These are phyloP conservation scores for Fusarium ramigenum DNA, from an alignment of 2,329 filamentous ascomycete genomes.

Conservation along the genomic window DNA sequence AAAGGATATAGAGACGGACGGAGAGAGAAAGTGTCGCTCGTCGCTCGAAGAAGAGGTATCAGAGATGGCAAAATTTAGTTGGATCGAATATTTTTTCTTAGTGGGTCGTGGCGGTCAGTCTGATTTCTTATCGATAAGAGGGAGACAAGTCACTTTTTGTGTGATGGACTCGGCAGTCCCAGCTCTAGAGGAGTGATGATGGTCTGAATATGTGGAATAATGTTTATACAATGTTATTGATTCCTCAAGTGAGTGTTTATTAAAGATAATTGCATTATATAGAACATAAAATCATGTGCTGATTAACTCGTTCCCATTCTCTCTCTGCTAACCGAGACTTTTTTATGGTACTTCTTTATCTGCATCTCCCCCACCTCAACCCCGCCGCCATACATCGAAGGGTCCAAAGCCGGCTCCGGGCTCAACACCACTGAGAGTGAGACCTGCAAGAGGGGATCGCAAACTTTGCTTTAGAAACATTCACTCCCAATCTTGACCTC, in stretches of 20 bases:
- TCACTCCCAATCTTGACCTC: not conserved
- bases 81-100: conserved; percentile 50
- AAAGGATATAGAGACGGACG: conserved; percentile 11
- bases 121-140: conserved; percentile 27
- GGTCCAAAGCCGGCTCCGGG: conserved; percentile 23
- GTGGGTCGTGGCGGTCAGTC: conserved; percentile 34
- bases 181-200: not conserved
- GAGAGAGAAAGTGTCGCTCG: conserved; percentile 30
- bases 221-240: not conserved
- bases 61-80: conserved; percentile 38
- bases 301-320: not conserved
- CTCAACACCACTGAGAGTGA: conserved; percentile 27
- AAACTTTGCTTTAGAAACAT: conserved; percentile 31
- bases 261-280: no score
- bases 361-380: conserved; percentile 34
- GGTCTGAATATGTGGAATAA: not conserved
- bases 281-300: not conserved
- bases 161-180: not conserved
- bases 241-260: not conserved
- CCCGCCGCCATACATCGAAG: conserved; percentile 30
- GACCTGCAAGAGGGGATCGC: conserved; percentile 24
- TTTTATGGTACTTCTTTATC: conserved; percentile 11
- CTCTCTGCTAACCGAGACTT: not conserved
- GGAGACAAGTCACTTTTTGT: conserved; percentile 30
- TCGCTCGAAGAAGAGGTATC: conserved; percentile 30